These are phyloP conservation scores for Sporisorium sorghi DNA, from an alignment of 1,284 basidiomycete genomes.

Conservation along the genomic window DNA sequence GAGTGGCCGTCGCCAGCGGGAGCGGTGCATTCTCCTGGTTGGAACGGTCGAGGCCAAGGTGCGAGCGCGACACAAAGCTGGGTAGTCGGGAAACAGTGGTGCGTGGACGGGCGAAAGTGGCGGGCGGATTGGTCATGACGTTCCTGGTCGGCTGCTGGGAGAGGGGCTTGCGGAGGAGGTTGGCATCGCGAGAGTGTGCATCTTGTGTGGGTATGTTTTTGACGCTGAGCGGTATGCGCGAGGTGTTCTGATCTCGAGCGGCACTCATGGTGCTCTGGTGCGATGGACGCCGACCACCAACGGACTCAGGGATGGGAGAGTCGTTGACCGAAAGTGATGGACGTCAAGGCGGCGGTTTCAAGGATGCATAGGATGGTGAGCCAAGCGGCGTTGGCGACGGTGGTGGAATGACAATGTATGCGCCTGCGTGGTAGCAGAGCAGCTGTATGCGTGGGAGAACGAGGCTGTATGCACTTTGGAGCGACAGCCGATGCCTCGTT, in stretches of 20 bases:
- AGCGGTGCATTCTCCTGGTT: slow-evolving; percentile 44
- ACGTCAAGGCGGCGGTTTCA: slow-evolving; percentile 11
- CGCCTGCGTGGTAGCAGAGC: not conserved
- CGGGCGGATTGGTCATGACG: not conserved
- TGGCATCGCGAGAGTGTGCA: slow-evolving; percentile 17
- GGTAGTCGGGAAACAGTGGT: slow-evolving; percentile 29
- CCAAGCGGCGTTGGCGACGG: not conserved
- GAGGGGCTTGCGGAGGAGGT: slow-evolving; percentile 30
- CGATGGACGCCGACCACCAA: slow-evolving; percentile 5
- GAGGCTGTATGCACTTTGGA: slow-evolving; percentile 16
- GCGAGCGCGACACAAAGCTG: slow-evolving; percentile 47
- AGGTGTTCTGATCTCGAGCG: slow-evolving; percentile 28
- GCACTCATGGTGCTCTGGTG: slow-evolving; percentile 31
- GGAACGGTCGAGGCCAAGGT: slow-evolving; percentile 40
- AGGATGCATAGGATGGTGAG: slow-evolving; percentile 17
- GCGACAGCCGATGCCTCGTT: not conserved
- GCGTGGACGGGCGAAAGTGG: slow-evolving; percentile 30
- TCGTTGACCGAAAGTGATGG: slow-evolving; percentile 14
- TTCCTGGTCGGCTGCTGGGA: slow-evolving; percentile 18
- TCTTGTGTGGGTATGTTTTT: slow-evolving; percentile 45
- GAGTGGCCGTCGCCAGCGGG: slow-evolving; percentile 46
- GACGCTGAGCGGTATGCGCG: slow-evolving; percentile 49
- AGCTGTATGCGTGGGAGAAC: slow-evolving; percentile 18
- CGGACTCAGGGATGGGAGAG: not conserved
- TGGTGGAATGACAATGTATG: slow-evolving; percentile 12